A percentile compares a stretch with the other conserved stretches of the same genome.
Conservation (phyloP, 2,329 filamentous ascomycete species). For the Periconia digitata region DNA sequence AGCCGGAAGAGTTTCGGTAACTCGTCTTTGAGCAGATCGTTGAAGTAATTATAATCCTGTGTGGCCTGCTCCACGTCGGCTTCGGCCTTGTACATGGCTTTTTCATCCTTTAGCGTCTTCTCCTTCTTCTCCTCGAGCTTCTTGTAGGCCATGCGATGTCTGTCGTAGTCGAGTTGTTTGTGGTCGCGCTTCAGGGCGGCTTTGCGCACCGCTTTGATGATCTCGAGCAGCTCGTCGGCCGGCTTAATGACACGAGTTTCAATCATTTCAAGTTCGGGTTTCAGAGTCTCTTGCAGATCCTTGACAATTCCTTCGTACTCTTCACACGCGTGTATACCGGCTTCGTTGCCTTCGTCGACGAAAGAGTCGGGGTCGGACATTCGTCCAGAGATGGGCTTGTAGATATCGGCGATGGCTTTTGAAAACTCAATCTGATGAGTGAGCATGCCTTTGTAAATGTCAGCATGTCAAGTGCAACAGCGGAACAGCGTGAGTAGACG, state of each 20-base stretch:
- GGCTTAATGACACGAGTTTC: slow-evolving; percentile 87
- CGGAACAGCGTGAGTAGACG: slow-evolving; percentile 15
- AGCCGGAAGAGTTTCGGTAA: slow-evolving; percentile 87
- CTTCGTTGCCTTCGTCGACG: slow-evolving; percentile 80
- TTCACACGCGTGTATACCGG: slow-evolving; percentile 92
- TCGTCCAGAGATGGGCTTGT: slow-evolving; percentile 96
- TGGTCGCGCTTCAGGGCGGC: slow-evolving; percentile 86
- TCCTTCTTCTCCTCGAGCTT: slow-evolving; percentile 98
- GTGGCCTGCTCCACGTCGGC: slow-evolving; percentile 88
- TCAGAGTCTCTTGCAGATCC: slow-evolving; percentile 83
- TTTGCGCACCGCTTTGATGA: slow-evolving; percentile 95
- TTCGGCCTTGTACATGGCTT: slow-evolving; percentile 94
- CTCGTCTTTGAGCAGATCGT: slow-evolving; percentile 94
- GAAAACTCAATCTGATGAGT: slow-evolving; percentile 98
- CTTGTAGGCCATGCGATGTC: slow-evolving; percentile 79
- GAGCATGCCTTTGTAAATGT: slow-evolving; percentile 70
- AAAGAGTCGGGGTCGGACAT: slow-evolving; percentile 89
- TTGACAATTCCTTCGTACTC: slow-evolving; percentile 92
- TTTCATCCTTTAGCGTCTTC: slow-evolving; percentile 93
- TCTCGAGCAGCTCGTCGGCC: slow-evolving; percentile 87
- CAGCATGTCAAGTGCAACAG: slow-evolving; percentile 11
- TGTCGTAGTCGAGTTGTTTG: slow-evolving; percentile 96
- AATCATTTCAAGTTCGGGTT: slow-evolving; percentile 97
- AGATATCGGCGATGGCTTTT: slow-evolving; percentile 91
- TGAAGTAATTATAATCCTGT: slow-evolving; percentile 97